Percentiles rank a stretch among this genome's conserved stretches.
Conservation (phyloP, 768 basidiomycete genomes). For the Lentinula lateritia region DNA sequence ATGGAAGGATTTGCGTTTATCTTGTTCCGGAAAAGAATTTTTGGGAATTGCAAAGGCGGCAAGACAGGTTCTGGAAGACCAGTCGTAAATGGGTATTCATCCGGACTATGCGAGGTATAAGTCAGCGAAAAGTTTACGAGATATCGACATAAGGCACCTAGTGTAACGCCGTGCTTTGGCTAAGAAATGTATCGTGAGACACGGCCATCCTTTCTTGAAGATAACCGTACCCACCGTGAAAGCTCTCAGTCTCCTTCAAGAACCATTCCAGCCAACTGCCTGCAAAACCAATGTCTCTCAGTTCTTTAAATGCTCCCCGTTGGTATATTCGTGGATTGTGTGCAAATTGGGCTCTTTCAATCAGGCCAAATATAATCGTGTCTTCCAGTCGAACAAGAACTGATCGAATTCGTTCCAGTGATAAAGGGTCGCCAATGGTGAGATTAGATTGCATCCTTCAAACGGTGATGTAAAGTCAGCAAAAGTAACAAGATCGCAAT, state of each 20-base stretch:
- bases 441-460: slow-evolving; percentile 60
- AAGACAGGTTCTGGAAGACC: slow-evolving; percentile 82
- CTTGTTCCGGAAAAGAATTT: slow-evolving; percentile 71
- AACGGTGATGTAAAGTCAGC: too few species aligned
- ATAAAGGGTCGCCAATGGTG: slow-evolving; percentile 72
- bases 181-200: slow-evolving; percentile 23
- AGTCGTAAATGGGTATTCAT: slow-evolving; percentile 93
- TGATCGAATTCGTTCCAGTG: slow-evolving; percentile 81
- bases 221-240: slow-evolving; percentile 67
- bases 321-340: slow-evolving; percentile 89
- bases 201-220: background rate
- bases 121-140: background rate
- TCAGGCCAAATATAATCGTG: slow-evolving; percentile 96
- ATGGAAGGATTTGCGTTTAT: slow-evolving; percentile 88
- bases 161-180: slow-evolving; percentile 95
- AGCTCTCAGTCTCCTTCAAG: slow-evolving; percentile 88
- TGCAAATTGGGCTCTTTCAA: slow-evolving; percentile 96
- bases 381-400: slow-evolving; percentile 91
- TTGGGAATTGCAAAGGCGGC: slow-evolving; percentile 64
- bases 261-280: slow-evolving; percentile 99
- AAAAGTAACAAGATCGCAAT: background rate
- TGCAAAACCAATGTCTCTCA: slow-evolving; percentile 64
- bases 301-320: slow-evolving; percentile 71
- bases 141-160: slow-evolving; percentile 42
- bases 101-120: slow-evolving; percentile 54